phyloP scores from a whole-genome alignment of 805 yeast species.

The Henningerozyma blattae region DNA sequence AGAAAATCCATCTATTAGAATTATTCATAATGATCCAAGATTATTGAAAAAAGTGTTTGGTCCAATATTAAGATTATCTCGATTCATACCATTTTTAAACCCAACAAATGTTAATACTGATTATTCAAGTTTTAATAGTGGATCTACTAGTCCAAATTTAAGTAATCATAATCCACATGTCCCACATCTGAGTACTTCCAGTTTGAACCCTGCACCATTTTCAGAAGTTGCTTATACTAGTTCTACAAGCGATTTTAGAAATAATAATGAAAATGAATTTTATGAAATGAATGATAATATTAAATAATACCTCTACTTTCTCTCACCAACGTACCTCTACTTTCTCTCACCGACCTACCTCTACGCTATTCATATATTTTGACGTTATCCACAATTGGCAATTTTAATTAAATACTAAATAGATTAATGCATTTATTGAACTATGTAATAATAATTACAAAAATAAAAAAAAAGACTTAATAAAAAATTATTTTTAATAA shows the following conservation, averaged over 20 bases:
- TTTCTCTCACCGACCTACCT: no score
- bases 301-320: no score
- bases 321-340: no score
- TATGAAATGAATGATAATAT: background rate
- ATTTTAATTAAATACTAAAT: no score
- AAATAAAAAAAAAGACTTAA: no score
- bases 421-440: no score
- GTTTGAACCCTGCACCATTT: background rate
- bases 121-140: background rate
- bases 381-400: no score
- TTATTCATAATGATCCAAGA: background rate
- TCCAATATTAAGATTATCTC: background rate
- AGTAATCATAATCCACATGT: background rate
- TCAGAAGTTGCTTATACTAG: background rate
- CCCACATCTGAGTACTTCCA: background rate
- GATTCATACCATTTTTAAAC: no score
- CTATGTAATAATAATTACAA: no score
- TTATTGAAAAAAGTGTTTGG: background rate
- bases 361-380: no score
- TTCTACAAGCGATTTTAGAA: background rate
- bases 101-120: background rate
- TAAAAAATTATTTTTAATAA: no score
- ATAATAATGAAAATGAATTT: no score
- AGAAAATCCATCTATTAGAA: background rate
- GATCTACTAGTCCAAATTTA: background rate